Base-by-base conservation (phyloP, 1,284 basidiomycete genomes). In the Sutorius eximius region DNA sequence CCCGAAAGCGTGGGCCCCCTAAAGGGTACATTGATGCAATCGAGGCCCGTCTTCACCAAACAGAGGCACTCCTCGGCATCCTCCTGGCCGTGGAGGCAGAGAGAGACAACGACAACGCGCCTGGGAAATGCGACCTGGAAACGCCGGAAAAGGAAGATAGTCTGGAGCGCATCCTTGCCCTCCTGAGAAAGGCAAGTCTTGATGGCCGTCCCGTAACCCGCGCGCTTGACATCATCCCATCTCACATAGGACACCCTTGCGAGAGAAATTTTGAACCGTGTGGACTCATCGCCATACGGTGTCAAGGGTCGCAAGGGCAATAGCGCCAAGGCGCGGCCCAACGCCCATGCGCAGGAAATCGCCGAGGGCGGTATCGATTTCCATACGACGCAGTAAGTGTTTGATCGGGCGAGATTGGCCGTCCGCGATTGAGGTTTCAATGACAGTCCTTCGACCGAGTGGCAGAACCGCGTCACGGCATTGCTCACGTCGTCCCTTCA, bases 1-100 rank as follows among this genome's bases (percentile, higher is more conserved):
- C 86, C 11, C 81, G 88, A 59, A 93, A 93, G 68, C 83, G 89
- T 59, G 88, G 89, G 2, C 91, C 91, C 9, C 91, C 91, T 13
- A 92, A 91, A 66, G 92, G 92, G 3, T 94, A 94, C 75, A 93
- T 94, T 67, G 90, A 94, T 68, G 91, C 91, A 27, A 92, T 94
- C 64, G 91, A 94, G 70, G 89, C 89, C 12, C 83, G 91, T 12
- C 75, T 94, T 11, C 92, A 94, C 64, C 90, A 93, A 65, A 90
- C 90, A 40, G 92, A 94, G 68, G 90, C 91, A 0, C 76, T 94
- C 42, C 75, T 94, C 20, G 91, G 90, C 47, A 86, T 91, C 61
- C 75, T 93, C 49, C 75, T 93, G 42, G 77, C 84, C 47, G 81
- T 83, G 38, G 78, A 78, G 47, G 90, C 93, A 61, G 73, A 77